phyloP scores from a whole-genome alignment of 768 basidiomycete species.

The Chlorophyllum brunneum region DNA sequence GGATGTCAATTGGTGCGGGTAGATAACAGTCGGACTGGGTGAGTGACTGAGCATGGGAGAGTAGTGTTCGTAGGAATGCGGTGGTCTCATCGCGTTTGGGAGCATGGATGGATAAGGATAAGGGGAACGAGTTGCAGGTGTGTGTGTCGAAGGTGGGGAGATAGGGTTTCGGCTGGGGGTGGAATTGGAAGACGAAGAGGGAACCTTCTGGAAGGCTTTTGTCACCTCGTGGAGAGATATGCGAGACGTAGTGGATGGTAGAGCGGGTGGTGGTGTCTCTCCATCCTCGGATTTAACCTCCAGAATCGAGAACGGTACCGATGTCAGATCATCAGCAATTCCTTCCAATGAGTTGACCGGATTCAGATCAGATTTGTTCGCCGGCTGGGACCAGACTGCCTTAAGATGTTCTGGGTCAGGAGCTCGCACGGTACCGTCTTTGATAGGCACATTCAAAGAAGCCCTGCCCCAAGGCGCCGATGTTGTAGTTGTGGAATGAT shows the following conservation, averaged over 20 bases:
- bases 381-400: constrained; percentile 78
- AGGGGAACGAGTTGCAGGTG: constrained; percentile 19
- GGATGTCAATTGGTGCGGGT: constrained; percentile 52
- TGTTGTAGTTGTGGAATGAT: constrained; percentile 15
- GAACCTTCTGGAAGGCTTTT: constrained; percentile 84
- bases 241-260: constrained; percentile 57
- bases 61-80: constrained; percentile 51
- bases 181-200: constrained; percentile 49
- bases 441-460: constrained; percentile 51
- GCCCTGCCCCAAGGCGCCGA: constrained; percentile 52
- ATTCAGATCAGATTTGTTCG: constrained; percentile 63
- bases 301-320: constrained; percentile 75
- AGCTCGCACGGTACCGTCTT: constrained; percentile 64
- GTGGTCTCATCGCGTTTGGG: constrained; percentile 47
- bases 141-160: constrained; percentile 46
- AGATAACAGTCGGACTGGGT: constrained; percentile 65
- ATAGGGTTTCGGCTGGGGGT: constrained; percentile 45
- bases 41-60: constrained; percentile 74
- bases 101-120: constrained; percentile 41
- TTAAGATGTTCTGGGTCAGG: constrained; percentile 85
- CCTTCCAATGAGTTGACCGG: constrained; percentile 79
- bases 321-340: constrained; percentile 78
- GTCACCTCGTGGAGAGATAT: constrained; percentile 83
- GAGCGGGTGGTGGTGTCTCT: constrained; percentile 67
- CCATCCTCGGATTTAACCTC: constrained; percentile 88